Base-by-base conservation (phyloP, 169 alveolate genomes). In the Cryptosporidium xiaoi region DNA sequence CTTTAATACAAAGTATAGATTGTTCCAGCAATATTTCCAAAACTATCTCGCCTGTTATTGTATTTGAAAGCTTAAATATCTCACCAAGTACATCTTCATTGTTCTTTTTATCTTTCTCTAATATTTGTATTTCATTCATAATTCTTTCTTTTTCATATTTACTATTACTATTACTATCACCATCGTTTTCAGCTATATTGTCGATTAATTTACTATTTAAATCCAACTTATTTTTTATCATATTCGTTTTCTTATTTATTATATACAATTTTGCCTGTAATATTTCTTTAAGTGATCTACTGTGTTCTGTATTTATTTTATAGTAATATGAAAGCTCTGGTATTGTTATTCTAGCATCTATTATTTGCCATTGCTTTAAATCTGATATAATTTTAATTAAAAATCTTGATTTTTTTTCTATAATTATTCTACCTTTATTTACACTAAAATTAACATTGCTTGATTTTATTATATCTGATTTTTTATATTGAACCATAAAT, bases 301-400 rank as follows among this genome's bases (percentile, higher is more conserved):
- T 77, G 27, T 77, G 87, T 8, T 77, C 87, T 3, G 31, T 24
- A 15, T 60, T 60, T 18, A 77, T 64, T 31, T 31, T 46, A 77
- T 77, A 77, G 16, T 40, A 18, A 60, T 60, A 56, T 36, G 66
- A 40, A 36, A 77, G 58, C 31, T 69, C 83, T n/a, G 87, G 87
- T 44, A 77, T 46, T 36, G 62, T 77, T 40, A 77, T 77, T 40
- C 27, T 77, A 12, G 87, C 87, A 77, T 77, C 87, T 44, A 77
- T 60, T 18, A 77, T 53, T n/a, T 77, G 87, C 87, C 87, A 77
- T 36, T 77, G 34, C 0, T 62, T 77, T 16, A 77, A 18, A 24
- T 77, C 87, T 20, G 87, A 77, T 56, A 77, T 77, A 10, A 77
- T 56, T 36, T 5, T 62, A 33, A 77, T 36, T 0, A 64, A 58